A percentile compares a stretch with the other conserved stretches of the same genome.
Conservation (phyloP, 805 yeast genomes). For the Hanseniaspora osmophila region DNA sequence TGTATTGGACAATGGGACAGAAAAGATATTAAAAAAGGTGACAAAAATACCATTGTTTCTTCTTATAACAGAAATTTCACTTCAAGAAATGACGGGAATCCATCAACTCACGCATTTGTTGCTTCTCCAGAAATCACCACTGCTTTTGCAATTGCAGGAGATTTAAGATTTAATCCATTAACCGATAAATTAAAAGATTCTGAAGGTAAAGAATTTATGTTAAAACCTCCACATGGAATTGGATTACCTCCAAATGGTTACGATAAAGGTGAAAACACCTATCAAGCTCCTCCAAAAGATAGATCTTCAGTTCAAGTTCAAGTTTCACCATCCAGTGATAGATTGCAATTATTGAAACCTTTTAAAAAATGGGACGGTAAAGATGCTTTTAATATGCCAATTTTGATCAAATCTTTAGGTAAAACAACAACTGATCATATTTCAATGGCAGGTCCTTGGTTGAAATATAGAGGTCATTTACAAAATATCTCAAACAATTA, state of each 20-base stretch:
- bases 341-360: conserved; percentile 88
- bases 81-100: conserved; percentile 96
- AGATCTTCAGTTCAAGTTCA: conserved; percentile 60
- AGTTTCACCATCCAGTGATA: conserved; percentile 83
- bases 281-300: conserved; percentile 92
- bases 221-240: conserved; percentile 76
- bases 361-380: conserved; percentile 94
- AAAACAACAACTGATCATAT: conserved; percentile 98
- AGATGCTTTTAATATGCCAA: conserved; percentile 80
- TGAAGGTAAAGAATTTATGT: conserved; percentile 81
- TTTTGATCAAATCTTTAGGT: conserved; percentile 89
- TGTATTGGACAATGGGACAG: conserved; percentile 99
- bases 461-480: conserved; percentile 98
- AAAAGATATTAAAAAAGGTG: conserved; percentile 81
- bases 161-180: conserved; percentile 89
- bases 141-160: conserved; percentile 92
- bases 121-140: conserved; percentile 95
- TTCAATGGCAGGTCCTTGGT: conserved; percentile 99
- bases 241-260: conserved; percentile 86
- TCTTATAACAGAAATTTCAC: conserved; percentile 97
- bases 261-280: conserved; percentile 85
- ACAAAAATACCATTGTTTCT: conserved; percentile 90
- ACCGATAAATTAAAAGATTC: conserved; percentile 79
- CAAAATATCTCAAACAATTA: conserved; percentile 97
- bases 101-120: conserved; percentile 90